phyloP scores from a whole-genome alignment of 2,329 filamentous ascomycete species.

The Camillea tinctor region DNA sequence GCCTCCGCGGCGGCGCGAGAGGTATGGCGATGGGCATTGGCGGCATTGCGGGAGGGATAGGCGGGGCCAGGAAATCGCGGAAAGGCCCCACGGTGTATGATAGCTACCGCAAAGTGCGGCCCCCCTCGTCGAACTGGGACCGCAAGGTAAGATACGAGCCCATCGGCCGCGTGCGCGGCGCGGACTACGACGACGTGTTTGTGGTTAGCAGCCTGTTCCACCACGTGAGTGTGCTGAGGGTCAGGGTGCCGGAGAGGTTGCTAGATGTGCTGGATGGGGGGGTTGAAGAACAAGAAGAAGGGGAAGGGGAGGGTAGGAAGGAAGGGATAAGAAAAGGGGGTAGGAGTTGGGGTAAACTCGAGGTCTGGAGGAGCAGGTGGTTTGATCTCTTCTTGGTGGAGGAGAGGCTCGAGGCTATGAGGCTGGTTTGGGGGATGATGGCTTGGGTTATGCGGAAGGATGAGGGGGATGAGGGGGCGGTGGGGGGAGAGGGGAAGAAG shows the following conservation, averaged over 20 bases:
- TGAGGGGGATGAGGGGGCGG: slow-evolving; percentile 7
- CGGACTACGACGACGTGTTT: slow-evolving; percentile 59
- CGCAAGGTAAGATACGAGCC: slow-evolving; percentile 56
- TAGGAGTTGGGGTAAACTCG: slow-evolving; percentile 16
- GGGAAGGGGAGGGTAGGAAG: slow-evolving; percentile 30
- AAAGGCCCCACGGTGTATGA: slow-evolving; percentile 61
- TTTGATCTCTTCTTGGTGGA: no score
- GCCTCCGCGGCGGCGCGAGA: neutral
- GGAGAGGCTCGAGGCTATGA: slow-evolving; percentile 56
- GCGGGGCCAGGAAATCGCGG: slow-evolving; percentile 47
- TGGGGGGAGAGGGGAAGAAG: neutral
- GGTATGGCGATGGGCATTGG: neutral
- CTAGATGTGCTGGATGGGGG: slow-evolving; percentile 53
- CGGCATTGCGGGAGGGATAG: slow-evolving; percentile 15
- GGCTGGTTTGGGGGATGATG: slow-evolving; percentile 59
- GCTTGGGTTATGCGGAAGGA: slow-evolving; percentile 56
- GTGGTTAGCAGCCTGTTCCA: slow-evolving; percentile 62
- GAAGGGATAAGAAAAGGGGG: slow-evolving; percentile 30
- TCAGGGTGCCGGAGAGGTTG: slow-evolving; percentile 55
- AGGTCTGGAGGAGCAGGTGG: slow-evolving; percentile 44
- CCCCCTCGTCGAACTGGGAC: slow-evolving; percentile 59
- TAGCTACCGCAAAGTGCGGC: slow-evolving; percentile 61
- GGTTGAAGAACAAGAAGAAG: slow-evolving; percentile 25
- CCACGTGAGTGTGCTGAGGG: slow-evolving; percentile 57
- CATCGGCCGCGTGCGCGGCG: slow-evolving; percentile 51